phyloP scores from a whole-genome alignment of 2,329 filamentous ascomycete species.

The Penicillium sp. region DNA sequence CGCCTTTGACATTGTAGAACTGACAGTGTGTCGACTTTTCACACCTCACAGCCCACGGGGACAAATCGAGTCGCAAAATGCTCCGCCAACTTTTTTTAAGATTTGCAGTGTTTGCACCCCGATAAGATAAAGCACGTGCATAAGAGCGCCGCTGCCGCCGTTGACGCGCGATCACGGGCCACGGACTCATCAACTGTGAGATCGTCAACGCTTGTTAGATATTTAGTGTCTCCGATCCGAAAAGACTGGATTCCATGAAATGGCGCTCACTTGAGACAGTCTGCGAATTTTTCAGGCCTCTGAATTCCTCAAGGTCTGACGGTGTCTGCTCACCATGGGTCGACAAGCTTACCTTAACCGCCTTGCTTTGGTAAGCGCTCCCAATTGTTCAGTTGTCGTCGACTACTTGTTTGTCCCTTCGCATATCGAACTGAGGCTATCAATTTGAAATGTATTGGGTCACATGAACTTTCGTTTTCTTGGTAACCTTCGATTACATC shows the following conservation, averaged over 20 bases:
- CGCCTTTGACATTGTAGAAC: slow-evolving; percentile 44
- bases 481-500: too few species aligned
- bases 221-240: not conserved
- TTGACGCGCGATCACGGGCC: slow-evolving; percentile 4
- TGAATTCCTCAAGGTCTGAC: not conserved
- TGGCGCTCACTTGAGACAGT: too few species aligned
- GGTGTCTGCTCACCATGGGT: slow-evolving; percentile 27
- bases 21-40: slow-evolving; percentile 12
- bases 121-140: slow-evolving; percentile 30
- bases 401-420: too few species aligned
- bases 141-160: slow-evolving; percentile 14
- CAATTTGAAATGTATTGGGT: not conserved
- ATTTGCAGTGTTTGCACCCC: slow-evolving; percentile 30
- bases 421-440: not conserved
- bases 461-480: too few species aligned
- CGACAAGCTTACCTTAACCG: slow-evolving; percentile 42
- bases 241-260: not conserved
- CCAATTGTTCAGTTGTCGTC: not conserved
- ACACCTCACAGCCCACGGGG: slow-evolving; percentile 13
- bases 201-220: not conserved
- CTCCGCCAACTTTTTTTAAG: slow-evolving; percentile 34
- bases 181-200: slow-evolving; percentile 4
- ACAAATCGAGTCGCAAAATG: slow-evolving; percentile 18
- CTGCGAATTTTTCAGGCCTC: not conserved
- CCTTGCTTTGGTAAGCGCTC: slow-evolving; percentile 41